Base-by-base conservation (phyloP, 1,284 basidiomycete genomes). In the Cryptococcus sp. region DNA sequence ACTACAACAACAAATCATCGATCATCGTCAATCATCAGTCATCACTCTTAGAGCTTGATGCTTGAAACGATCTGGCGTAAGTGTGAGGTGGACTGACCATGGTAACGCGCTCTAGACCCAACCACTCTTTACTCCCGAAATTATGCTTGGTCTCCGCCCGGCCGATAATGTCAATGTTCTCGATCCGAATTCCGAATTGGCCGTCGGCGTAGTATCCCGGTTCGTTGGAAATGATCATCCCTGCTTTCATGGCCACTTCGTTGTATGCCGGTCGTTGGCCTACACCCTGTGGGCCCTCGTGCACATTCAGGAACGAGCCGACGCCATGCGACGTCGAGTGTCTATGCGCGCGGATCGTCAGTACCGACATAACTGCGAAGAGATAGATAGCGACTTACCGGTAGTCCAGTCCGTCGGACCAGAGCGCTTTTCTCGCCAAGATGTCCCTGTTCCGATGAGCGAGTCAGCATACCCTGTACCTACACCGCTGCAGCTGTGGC, bases 181-280 rank as follows among this genome's bases (percentile, higher is more conserved):
- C 95, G 68, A 96, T 93, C 2, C 95, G 87, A 66, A 98, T 92
- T 3, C 95, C 95, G 73, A 89, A 99, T 59, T 85, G 81, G 5
- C 93, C 95, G 69, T 97, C 93, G 17, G 87, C 86, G 76, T 97
- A 96, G 78, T 91, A 99, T 2, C 93, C 95, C 0, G 95, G 95
- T 71, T 99, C 87, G 72, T 96, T 95, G 0, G 91, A 92, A 39
- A 96, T 82, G 0, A 90, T 91, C 88, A 93, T 93, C 8, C 92
- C 92, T 6, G 85, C 81, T 72, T 89, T 88, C 53, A 96, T 76
- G 1, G 88, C 78, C 0, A 87, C 84, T 46, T 81, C 86, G 62
- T 82, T 80, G 66, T 79, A 82, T 15, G 75, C 80, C 40, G 90
- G 87, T 46, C 91, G 84, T 47, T 85, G 85, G 22, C 92, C 91